These are phyloP conservation scores for Phytopythium ostracodes DNA, from an alignment of 352 stramenopile species.

Conservation along the genomic window DNA sequence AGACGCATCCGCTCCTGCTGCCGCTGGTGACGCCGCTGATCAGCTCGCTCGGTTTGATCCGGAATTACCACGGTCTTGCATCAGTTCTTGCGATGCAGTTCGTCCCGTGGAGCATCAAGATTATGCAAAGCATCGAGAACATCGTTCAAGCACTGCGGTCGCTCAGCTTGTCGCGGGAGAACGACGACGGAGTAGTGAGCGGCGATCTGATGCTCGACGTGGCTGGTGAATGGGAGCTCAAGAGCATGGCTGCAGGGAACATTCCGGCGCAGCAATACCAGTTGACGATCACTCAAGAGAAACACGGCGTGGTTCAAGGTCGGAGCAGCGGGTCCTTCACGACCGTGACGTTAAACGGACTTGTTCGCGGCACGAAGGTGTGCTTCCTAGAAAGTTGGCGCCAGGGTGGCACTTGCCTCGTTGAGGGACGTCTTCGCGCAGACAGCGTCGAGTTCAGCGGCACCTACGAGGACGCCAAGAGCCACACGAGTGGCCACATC, in stretches of 20 bases:
- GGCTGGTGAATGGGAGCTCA: conserved; percentile 83
- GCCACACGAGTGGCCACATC: conserved; percentile 81
- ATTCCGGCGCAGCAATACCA: conserved; percentile 88
- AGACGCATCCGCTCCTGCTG: conserved; percentile 49
- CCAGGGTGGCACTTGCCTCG: conserved; percentile 83
- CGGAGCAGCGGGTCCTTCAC: conserved; percentile 80
- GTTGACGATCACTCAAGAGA: conserved; percentile 62
- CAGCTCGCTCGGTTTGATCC: conserved; percentile 58
- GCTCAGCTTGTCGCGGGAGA: conserved; percentile 22
- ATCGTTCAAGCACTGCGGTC: conserved; percentile 45
- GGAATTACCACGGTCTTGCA: conserved; percentile 62
- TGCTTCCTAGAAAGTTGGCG: conserved; percentile 86
- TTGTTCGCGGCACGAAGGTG: conserved; percentile 74
- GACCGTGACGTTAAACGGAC: conserved; percentile 71
- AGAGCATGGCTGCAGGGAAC: conserved; percentile 82
- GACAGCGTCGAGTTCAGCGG: conserved; percentile 72
- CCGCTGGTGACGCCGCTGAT: conserved; percentile 61
- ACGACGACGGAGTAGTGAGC: conserved; percentile 16
- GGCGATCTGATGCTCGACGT: conserved; percentile 57
- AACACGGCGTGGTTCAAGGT: conserved; percentile 58
- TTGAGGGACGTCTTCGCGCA: conserved; percentile 69
- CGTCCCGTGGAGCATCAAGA: conserved; percentile 71
- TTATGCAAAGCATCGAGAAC: conserved; percentile 63
- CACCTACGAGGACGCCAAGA: conserved; percentile 86
- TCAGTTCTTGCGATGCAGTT: conserved; percentile 72